A percentile compares a stretch with the other conserved stretches of the same genome.
Evolutionary conservation across 192 early-diverging fungal species (phyloP).

Genomic region (Coemansia furcata): DNA sequence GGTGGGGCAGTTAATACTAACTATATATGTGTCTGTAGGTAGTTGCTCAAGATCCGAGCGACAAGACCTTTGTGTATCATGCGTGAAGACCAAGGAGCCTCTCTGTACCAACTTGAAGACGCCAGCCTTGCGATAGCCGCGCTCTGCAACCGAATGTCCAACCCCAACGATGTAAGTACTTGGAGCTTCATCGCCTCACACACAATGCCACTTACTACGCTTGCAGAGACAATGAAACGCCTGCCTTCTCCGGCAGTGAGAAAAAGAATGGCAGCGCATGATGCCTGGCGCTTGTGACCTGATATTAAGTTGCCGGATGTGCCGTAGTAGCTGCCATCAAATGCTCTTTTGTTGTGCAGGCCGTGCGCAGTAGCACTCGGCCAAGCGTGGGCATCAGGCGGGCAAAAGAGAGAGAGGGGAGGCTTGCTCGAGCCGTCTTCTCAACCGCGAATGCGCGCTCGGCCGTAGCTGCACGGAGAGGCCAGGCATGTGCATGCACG

Average conservation of each 20-base stretch:
- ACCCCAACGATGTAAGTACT: slow-evolving; percentile 32
- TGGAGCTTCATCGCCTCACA: neutral
- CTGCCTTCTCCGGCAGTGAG: too few relatives aligned
- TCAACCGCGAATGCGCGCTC: slow-evolving; percentile 1
- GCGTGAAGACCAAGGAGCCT: slow-evolving; percentile 32
- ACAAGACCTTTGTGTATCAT: slow-evolving; percentile 11
- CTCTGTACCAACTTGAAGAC: slow-evolving; percentile 43
- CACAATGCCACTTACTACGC: neutral
- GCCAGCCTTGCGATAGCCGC: slow-evolving; percentile 38
- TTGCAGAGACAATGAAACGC: neutral
- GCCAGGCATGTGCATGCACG: neutral
- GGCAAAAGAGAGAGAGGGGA: neutral
- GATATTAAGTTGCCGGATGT: neutral
- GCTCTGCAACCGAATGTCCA: slow-evolving; percentile 30
- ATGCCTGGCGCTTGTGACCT: slow-evolving; percentile 2
- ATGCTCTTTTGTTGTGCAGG: neutral
- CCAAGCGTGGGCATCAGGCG: neutral
- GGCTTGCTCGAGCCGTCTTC: neutral
- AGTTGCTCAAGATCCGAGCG: slow-evolving; percentile 8
- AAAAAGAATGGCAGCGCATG: neutral
- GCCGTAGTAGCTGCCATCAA: neutral
- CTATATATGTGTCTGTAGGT: slow-evolving; percentile 5
- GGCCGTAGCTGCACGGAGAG: neutral
- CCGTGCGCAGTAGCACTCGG: neutral
- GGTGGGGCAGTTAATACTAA: neutral